Base-by-base conservation (phyloP, 2,329 filamentous ascomycete species). In the Albifimbria verrucaria region DNA sequence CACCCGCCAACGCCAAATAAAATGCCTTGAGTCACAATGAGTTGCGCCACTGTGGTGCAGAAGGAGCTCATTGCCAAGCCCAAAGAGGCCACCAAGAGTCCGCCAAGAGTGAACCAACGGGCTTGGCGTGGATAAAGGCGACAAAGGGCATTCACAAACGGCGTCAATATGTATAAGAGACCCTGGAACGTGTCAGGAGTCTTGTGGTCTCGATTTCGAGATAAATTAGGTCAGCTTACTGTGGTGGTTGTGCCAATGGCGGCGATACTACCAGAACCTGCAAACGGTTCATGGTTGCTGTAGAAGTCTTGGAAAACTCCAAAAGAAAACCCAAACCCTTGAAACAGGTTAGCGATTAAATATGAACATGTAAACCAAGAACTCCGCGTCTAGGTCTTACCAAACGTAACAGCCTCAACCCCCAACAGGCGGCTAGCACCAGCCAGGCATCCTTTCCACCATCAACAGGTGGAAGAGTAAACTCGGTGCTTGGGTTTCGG, bases 231-330 rank as follows among this genome's bases (percentile, higher is more conserved):
- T 17, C 9, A 9, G 39, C 42, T 44, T 20, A 44, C 42, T 9
- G 42, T 44, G 5, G 42, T 44, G 5, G 42, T 44, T 15, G 42
- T 44, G n/a, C 85, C 85, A 49, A 88, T 80, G 7, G 81, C 72
- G 10, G 83, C 75, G 26, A 87, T 80, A 44, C 73, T 72, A 41
- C 72, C 70, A 0, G 74, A 72, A 2, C 74, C 73, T 4, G 68
- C 67, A 52, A 88, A 88, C 2, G 81, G 78, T 10, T 75, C 73
- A 49, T 83, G 75, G 2, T 72, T 76, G 24, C 72, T 77, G 65
- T 88, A 88, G 66, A 86, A 85, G 44, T 83, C 76, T 62, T 87
- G 83, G 60, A 88, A 88, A 23, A 89, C 77, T 36, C 85, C 86
- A 60, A 83, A 89, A 1, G 82, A 77, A 52, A 83, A 82, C 0